phyloP scores from a whole-genome alignment of 257 asterid genomes.

The Solanum chiquidenum region DNA sequence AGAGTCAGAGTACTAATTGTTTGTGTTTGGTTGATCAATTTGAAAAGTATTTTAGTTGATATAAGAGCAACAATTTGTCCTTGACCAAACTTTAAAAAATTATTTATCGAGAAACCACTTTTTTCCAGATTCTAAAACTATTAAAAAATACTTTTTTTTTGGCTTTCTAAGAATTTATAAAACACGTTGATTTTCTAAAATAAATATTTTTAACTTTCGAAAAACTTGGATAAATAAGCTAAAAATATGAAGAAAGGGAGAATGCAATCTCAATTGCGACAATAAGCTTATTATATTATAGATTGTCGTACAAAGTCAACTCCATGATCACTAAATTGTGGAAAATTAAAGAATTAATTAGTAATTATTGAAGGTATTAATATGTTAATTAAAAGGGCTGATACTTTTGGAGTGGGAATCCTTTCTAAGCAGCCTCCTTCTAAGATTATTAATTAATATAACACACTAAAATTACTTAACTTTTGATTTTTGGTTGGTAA shows the following conservation, averaged over 20 bases:
- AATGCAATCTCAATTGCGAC: background rate
- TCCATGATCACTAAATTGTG: background rate
- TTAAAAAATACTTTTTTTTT: too few relatives aligned
- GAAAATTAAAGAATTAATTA: background rate
- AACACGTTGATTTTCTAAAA: too few relatives aligned
- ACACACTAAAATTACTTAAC: too few relatives aligned
- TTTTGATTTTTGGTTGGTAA: background rate
- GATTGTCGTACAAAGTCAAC: background rate
- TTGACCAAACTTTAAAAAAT: background rate
- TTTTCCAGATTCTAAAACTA: background rate
- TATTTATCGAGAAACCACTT: too few relatives aligned
- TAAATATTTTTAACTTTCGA: too few relatives aligned
- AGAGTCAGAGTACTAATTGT: background rate
- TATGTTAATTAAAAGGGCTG: background rate
- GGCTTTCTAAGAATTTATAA: too few relatives aligned
- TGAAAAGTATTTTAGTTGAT: accelerated
- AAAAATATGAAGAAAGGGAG: background rate
- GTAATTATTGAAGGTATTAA: background rate
- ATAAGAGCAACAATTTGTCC: too few relatives aligned
- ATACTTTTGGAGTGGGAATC: background rate
- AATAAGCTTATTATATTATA: background rate
- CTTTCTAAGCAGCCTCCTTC: background rate
- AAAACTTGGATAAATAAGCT: too few relatives aligned
- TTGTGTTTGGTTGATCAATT: too few relatives aligned
- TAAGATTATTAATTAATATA: too few relatives aligned